phyloP scores from a whole-genome alignment of 2,329 filamentous ascomycete species.

The Trichoderma breve region DNA sequence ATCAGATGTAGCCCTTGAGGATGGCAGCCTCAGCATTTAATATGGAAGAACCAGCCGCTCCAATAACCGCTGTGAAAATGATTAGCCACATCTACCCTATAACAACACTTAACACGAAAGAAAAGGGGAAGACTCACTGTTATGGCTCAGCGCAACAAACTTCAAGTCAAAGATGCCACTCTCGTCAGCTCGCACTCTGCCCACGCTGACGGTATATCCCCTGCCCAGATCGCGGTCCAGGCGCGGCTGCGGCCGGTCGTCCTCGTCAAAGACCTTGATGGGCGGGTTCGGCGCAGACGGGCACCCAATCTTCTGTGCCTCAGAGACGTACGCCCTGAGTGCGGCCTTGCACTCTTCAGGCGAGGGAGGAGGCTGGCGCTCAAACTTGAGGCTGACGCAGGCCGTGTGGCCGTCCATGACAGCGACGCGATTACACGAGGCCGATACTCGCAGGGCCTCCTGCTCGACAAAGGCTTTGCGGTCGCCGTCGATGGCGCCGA shows the following conservation, averaged over 20 bases:
- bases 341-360: conserved; percentile 4
- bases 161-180: conserved; percentile 91
- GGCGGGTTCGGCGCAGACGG: conserved; percentile 9
- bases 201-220: conserved; percentile 90
- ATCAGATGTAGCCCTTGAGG: conserved; percentile 77
- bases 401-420: conserved; percentile 11
- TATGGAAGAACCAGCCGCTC: conserved; percentile 93
- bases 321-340: conserved; percentile 1
- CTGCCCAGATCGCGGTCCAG: conserved; percentile 75
- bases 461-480: not conserved
- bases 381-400: conserved; percentile 5
- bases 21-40: conserved; percentile 91
- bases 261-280: conserved; percentile 13
- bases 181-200: conserved; percentile 80
- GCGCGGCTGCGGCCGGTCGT: conserved; percentile 11
- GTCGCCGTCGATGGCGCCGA: conserved; percentile 5
- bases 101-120: not conserved
- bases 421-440: conserved; percentile 11
- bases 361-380: conserved; percentile 4
- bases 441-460: not conserved
- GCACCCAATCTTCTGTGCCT: conserved; percentile 12
- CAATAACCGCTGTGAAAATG: conserved; percentile 67
- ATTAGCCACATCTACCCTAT: not conserved
- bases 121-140: conserved; percentile 46
- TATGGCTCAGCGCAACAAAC: conserved; percentile 89